phyloP scores from a whole-genome alignment of 1,284 basidiomycete species.

The Irpex lacteus region DNA sequence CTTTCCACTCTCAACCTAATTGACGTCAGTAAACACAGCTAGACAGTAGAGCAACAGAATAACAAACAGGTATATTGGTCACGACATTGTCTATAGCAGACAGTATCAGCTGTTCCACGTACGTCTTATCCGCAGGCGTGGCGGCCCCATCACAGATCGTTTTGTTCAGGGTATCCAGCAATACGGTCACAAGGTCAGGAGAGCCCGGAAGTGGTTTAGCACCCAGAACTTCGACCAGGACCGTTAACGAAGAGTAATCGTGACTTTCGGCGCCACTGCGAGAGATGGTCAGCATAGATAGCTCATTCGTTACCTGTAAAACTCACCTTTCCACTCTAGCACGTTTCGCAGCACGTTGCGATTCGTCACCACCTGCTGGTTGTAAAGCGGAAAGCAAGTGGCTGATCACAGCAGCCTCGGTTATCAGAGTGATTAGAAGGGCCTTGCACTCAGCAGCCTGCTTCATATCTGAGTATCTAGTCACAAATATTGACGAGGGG shows the following conservation, averaged over 20 bases:
- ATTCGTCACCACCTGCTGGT: constrained; percentile 37
- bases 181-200: constrained; percentile 65
- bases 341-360: constrained; percentile 58
- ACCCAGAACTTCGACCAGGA: constrained; percentile 72
- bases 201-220: constrained; percentile 65
- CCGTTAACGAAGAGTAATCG: constrained; percentile 46
- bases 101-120: constrained; percentile 86
- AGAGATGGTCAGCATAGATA: not conserved
- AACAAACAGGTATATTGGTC: constrained; percentile 52
- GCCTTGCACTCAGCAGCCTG: constrained; percentile 52
- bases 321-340: constrained; percentile 57
- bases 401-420: constrained; percentile 51
- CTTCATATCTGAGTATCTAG: not conserved
- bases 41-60: too few species aligned
- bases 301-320: too few species aligned
- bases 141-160: constrained; percentile 55
- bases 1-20: not conserved
- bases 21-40: not conserved
- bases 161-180: constrained; percentile 75
- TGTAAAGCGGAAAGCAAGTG: constrained; percentile 58
- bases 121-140: constrained; percentile 64
- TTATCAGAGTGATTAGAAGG: constrained; percentile 45
- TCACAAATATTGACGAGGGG: not conserved
- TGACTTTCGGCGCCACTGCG: constrained; percentile 7
- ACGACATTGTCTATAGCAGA: constrained; percentile 74